Percentiles rank a stretch among this genome's conserved stretches.
These are phyloP conservation scores for Curvularia sp. DNA, from an alignment of 2,329 filamentous ascomycete species.

Conservation along the genomic window DNA sequence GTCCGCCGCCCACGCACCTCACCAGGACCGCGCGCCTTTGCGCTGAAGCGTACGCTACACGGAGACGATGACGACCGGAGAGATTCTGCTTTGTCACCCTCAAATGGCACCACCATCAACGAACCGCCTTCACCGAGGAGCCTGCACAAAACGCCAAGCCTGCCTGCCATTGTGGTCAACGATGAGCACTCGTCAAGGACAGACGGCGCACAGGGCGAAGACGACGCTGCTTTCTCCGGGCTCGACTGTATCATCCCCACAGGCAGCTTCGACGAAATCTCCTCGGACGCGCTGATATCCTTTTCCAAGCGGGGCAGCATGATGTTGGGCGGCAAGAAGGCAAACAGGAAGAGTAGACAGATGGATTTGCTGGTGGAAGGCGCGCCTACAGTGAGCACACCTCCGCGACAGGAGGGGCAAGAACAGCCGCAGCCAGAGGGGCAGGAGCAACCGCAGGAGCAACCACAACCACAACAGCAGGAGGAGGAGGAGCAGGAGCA, in stretches of 20 bases:
- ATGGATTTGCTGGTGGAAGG: constrained; percentile 35
- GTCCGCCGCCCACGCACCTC: constrained; percentile 50
- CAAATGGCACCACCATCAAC: constrained; percentile 43
- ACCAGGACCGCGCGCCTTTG: constrained; percentile 45
- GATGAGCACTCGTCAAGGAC: constrained; percentile 41
- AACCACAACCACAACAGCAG: background rate
- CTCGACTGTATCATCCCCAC: constrained; percentile 65
- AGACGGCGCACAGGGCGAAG: constrained; percentile 13
- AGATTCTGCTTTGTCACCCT: constrained; percentile 53
- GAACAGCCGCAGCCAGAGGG: constrained; percentile 4
- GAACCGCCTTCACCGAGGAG: constrained; percentile 41
- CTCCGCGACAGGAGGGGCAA: constrained; percentile 25
- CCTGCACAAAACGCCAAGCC: constrained; percentile 50
- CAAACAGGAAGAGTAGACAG: constrained; percentile 48
- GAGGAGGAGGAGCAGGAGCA: constrained; percentile 27
- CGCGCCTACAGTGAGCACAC: constrained; percentile 24
- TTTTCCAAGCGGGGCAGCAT: constrained; percentile 69
- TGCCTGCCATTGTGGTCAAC: constrained; percentile 57
- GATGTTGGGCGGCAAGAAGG: constrained; percentile 62
- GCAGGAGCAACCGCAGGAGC: background rate
- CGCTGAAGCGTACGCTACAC: constrained; percentile 41
- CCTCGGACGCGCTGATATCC: constrained; percentile 59
- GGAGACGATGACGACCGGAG: constrained; percentile 49
- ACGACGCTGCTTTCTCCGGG: constrained; percentile 52
- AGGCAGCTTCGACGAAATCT: constrained; percentile 61